Base-by-base conservation (phyloP, 1,284 basidiomycete genomes). In the Megacollybia platyphylla region DNA sequence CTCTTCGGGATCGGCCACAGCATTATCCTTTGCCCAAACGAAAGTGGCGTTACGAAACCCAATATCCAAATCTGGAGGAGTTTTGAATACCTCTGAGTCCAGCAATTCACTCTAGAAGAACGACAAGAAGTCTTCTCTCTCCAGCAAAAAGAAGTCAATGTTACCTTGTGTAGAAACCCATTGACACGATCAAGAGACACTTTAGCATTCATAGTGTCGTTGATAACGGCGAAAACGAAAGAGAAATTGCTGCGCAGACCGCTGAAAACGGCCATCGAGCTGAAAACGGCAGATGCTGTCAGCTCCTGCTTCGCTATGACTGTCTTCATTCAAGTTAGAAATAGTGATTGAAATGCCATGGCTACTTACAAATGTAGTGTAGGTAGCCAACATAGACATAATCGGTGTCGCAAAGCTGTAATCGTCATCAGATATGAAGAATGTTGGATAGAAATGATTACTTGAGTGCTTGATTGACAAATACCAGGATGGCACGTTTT, bases 371-470 rank as follows among this genome's bases (percentile, higher is more conserved):
- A 24, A 24, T 11, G 70, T 64, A 4, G 67, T 64, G 53, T 73
- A 79, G 0, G 76, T 75, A 17, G 65, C 62, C 32, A 71, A 53
- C 64, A 79, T 79, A 17, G 70, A 70, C 36, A 73, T 44, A 7
- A 76, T 56, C 0, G 77, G 74, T 26, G 77, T 63, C 35, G 68
- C 39, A 43, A 60, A 65, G 53, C 71, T 75, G 38, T n/a, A 4
- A 37, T 28, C 2, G 18, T 24, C 36, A 35, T 36, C 11, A 28
- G 32, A 10, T 34, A 6, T 29, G 40, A 38, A 41, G 31, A 26
- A 37, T 18, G 18, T 15, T 31, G 20, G 20, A 24, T 5, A 30
- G 30, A 7, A 35, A 5, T 10, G 36, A 40, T 26, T 30, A 45
- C 46, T 45, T 48, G 10, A 42, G 24, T 4, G 41, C 24, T 5